Percentiles rank a stretch among this genome's conserved stretches.
Evolutionary conservation across 208 protist genomes (phyloP).

Genomic region (Leishmania arabica): DNA sequence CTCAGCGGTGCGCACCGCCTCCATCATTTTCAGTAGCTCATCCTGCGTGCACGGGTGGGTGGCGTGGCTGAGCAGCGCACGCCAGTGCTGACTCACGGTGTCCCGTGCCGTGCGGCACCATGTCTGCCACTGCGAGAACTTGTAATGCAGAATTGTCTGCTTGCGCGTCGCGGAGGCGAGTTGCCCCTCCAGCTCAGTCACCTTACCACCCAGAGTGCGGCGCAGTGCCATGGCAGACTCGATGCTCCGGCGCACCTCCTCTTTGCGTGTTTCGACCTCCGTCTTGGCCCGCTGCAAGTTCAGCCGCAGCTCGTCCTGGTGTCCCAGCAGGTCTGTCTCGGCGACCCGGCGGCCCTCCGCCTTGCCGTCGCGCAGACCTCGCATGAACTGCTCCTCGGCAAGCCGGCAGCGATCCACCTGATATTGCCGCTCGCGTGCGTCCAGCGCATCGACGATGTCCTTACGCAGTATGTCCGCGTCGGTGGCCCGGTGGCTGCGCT

Average conservation of each 20-base stretch:
- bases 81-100: conserved; percentile 33
- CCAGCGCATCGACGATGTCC: conserved; percentile 70
- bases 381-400: conserved; percentile 58
- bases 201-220: conserved; percentile 29
- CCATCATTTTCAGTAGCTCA: conserved; percentile 28
- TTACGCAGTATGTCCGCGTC: conserved; percentile 66
- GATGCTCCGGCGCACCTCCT: conserved; percentile 56
- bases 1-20: conserved; percentile 29
- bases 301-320: conserved; percentile 55
- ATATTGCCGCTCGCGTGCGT: conserved; percentile 49
- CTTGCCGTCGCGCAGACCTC: conserved; percentile 58
- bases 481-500: conserved; percentile 49
- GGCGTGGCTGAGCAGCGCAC: conserved; percentile 37
- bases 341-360: conserved; percentile 47
- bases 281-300: conserved; percentile 57
- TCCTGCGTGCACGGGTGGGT: conserved; percentile 34
- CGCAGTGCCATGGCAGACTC: conserved; percentile 48
- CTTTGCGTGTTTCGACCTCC: conserved; percentile 49
- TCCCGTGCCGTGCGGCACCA: conserved; percentile 30
- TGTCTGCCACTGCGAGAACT: conserved; percentile 24
- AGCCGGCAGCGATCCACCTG: conserved; percentile 50
- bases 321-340: conserved; percentile 40
- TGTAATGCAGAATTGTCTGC: conserved; percentile 31
- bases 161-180: conserved; percentile 21
- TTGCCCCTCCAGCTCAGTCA: conserved; percentile 30